Base-by-base conservation (phyloP, 352 stramenopile species). In the Phytophthora meadii region DNA sequence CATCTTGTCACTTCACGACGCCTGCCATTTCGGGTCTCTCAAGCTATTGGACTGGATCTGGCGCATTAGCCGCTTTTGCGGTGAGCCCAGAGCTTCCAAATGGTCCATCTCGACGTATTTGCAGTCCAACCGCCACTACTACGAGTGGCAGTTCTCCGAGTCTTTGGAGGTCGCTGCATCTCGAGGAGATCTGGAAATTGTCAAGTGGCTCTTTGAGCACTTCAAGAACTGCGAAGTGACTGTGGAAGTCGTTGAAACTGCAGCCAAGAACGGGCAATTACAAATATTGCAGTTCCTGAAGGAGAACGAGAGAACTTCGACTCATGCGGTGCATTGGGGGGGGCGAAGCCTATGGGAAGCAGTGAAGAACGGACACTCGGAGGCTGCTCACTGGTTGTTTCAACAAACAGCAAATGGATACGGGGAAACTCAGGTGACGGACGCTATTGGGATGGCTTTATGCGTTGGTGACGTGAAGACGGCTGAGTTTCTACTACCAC, bases 91-190 rank as follows among this genome's bases (percentile, higher is more conserved):
- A 30, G 34, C 30, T 10, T 40, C 56, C 28, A 36, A 15, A 30
- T 66, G 58, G 58, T 54, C 41, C 12, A n/a, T 49, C 19, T 14
- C 40, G 4, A 28, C 19, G 4, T 45, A 39, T 10, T 34, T 66
- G 28, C 48, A 37, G 19, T 49, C 30, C 19, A 46, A 66, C 15
- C 1, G 3, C 6, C 49, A 66, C 32, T 66, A 66, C 32, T 66
- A 60, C 22, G n/a, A 66, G 12, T 66, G 58, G 58, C 51, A 68
- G 41, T 69, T 59, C 37, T 65, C 53, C 8, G 41, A 49, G 36
- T n/a, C 54, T 19, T 39, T 69, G 54, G 37, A 65, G 24, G 17
- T 50, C 5, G 61, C 54, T 22, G 40, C 17, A 5, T 15, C 7
- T 14, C n/a, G 47, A 34, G 37, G 53, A 41, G 27, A 58, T 42